These are phyloP conservation scores for Globomyces pollinis-pini DNA, from an alignment of 192 early-diverging fungal species.

Conservation along the genomic window DNA sequence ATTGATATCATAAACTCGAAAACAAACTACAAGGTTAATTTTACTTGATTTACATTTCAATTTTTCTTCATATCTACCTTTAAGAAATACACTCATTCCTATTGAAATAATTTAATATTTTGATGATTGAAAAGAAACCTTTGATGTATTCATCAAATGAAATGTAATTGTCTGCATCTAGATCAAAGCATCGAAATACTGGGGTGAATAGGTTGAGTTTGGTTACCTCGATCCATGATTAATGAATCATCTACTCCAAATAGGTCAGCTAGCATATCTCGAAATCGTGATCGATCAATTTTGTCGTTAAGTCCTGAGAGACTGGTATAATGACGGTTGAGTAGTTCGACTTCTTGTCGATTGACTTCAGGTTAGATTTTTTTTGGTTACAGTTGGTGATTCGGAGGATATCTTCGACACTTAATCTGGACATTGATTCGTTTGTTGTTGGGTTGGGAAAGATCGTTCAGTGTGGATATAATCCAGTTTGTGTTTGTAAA, in stretches of 20 bases:
- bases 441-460: no score
- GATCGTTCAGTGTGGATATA: no score
- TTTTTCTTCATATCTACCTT: constrained; percentile 42
- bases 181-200: constrained; percentile 57
- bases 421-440: no score
- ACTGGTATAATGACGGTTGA: constrained; percentile 30
- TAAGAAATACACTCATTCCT: constrained; percentile 48
- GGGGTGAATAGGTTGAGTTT: background rate
- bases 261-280: constrained; percentile 48
- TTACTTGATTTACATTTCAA: constrained; percentile 28
- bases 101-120: no score
- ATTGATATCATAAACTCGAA: constrained; percentile 56
- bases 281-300: constrained; percentile 47
- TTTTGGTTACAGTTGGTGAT: constrained; percentile 22
- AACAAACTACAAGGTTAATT: constrained; percentile 37
- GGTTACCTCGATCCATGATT: constrained; percentile 51
- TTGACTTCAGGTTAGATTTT: constrained; percentile 34
- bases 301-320: constrained; percentile 37
- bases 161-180: constrained; percentile 55
- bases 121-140: constrained; percentile 3
- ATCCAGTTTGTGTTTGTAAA: no score
- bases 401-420: constrained; percentile 23
- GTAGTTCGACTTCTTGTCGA: constrained; percentile 35
- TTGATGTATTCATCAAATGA: constrained; percentile 48
- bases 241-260: constrained; percentile 55